Conservation (phyloP, 352 stramenopile species). For the Phytophthora sp. region DNA sequence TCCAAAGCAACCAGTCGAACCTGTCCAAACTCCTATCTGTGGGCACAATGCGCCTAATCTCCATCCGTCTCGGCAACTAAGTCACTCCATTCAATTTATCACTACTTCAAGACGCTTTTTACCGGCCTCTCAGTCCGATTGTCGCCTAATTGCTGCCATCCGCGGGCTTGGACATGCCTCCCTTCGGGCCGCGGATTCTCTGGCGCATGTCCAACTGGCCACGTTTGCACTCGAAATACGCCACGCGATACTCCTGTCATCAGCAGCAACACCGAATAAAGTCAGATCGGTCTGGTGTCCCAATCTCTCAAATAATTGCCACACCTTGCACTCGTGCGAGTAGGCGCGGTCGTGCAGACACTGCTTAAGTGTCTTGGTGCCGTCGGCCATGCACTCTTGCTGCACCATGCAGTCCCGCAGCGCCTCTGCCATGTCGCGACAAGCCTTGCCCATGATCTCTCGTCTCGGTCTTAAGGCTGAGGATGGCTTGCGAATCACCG, state of each 20-base stretch:
- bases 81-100: background rate
- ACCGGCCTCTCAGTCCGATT: background rate
- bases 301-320: background rate
- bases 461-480: no score
- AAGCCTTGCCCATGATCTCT: constrained; percentile 84
- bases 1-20: constrained; percentile 3
- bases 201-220: constrained; percentile 87
- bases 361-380: constrained; percentile 74
- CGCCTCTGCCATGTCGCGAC: constrained; percentile 81
- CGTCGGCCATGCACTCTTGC: constrained; percentile 82
- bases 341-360: constrained; percentile 75
- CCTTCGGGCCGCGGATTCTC: constrained; percentile 79
- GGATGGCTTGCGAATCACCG: background rate
- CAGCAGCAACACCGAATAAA: background rate
- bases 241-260: constrained; percentile 69
- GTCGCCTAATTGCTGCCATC: constrained; percentile 28
- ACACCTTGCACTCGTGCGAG: constrained; percentile 74
- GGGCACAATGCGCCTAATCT: constrained; percentile 14
- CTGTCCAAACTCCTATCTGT: constrained; percentile 30
- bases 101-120: background rate
- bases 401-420: constrained; percentile 82
- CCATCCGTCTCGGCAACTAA: constrained; percentile 16
- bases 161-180: constrained; percentile 61
- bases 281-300: background rate
- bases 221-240: constrained; percentile 89